A percentile compares a stretch with the other conserved stretches of the same genome.
Evolutionary conservation across 1,284 basidiomycete species (phyloP).

Genomic region (Hemileccinum hortonii): DNA sequence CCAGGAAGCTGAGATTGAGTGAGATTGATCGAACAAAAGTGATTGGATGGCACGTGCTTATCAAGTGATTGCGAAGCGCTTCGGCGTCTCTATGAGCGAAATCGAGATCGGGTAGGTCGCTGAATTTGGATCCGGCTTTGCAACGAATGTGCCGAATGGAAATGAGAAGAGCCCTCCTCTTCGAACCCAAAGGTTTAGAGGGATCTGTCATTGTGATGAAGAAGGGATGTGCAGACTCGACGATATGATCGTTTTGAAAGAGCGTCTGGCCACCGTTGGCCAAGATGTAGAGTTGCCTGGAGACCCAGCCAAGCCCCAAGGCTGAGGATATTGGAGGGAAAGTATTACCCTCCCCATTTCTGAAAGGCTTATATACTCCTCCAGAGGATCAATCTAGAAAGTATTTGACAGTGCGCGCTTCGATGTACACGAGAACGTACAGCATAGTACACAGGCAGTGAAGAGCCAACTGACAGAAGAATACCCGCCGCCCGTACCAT

Average conservation of each 20-base stretch:
- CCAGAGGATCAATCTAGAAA: background rate
- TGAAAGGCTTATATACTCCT: background rate
- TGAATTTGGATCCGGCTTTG: background rate
- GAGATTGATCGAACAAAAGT: conserved; percentile 3
- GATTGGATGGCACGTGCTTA: conserved; percentile 8
- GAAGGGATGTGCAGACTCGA: too few relatives aligned
- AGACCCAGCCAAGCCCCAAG: background rate
- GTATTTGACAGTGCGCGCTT: too few relatives aligned
- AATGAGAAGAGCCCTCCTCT: conserved; percentile 27
- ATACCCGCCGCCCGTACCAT: too few relatives aligned
- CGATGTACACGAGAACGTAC: background rate
- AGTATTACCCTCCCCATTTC: background rate
- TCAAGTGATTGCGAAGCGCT: conserved; percentile 13
- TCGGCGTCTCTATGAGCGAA: conserved; percentile 24
- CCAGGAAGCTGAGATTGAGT: conserved; percentile 14
- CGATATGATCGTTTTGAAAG: background rate
- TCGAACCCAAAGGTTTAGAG: conserved; percentile 1
- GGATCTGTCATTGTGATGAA: conserved; percentile 1
- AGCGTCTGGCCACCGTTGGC: background rate
- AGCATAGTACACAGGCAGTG: background rate
- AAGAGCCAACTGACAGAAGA: background rate
- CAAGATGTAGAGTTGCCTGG: background rate
- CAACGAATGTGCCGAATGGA: conserved; percentile 13
- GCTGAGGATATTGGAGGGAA: background rate
- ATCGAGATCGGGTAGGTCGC: conserved; percentile 12